Base-by-base conservation (phyloP, 306 rosid species). In the Medicago ruthenica region DNA sequence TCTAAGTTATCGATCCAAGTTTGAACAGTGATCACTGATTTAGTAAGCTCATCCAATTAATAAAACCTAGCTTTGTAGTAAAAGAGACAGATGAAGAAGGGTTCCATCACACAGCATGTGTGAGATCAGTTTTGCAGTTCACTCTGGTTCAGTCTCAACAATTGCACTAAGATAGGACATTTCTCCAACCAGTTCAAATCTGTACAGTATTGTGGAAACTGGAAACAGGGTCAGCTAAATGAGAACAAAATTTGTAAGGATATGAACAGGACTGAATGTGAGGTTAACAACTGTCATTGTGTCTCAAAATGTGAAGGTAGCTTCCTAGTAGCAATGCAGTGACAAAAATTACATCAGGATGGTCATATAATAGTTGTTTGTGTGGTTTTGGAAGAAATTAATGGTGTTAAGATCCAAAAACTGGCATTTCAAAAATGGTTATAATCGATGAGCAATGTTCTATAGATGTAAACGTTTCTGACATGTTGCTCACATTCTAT, bases 131-230 rank as follows among this genome's bases (percentile, higher is more conserved):
- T 68, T 47, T 24, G 42, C 31, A 34, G 50, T 51, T 70, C 36
- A 16, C 31, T 70, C 63, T 18, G 1, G 51, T 20, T 54, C 37
- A 37, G 18, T 37, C 51, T 71, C 54, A 18, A 20, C 18, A 71
- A 5, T 12, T 54, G 65, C 50, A 53, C 55, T 17, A 57, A 20
- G 21, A 9, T 70, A 39, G 15, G 64, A 37, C 64, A 71, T 47
- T 36, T 53, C 9, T 12, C 65, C 48, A 71, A 54, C 76, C 50
- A 36, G 65, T 54, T 71, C 37, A 54, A 53, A 55, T 54, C 51
- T 18, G 36, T 20, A 12, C 18, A 17, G 64, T n/a, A 71, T 51
- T 53, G 42, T n/a, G 0, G 42, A 36, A 72, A 72, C 53, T n/a
- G 0, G 24, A 36, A 72, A 72, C 40, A 37, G 18, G 51, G 67